phyloP scores from a whole-genome alignment of 1,139 yeast species.

The Geotrichum phurueaensis region DNA sequence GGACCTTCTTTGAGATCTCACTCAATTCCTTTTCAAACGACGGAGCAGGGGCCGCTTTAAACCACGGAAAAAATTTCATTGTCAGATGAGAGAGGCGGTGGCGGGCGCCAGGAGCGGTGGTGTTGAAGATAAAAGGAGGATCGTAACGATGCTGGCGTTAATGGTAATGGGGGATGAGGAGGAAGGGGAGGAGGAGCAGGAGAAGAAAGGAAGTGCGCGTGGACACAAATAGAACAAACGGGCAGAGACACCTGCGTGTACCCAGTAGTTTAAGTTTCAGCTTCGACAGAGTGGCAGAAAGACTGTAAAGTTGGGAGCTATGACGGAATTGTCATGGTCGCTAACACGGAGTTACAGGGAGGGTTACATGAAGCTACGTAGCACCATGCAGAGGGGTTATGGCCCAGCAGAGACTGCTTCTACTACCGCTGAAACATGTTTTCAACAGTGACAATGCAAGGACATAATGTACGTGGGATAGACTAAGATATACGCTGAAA shows the following conservation, averaged over 20 bases:
- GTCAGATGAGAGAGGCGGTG: not conserved
- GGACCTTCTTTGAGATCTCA: slow-evolving; percentile 27
- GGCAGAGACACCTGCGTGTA: not conserved
- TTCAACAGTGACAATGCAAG: not conserved
- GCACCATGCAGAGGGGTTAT: not conserved
- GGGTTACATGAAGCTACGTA: not conserved
- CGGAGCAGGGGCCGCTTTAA: not conserved
- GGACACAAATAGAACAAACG: not conserved
- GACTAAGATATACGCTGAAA: not conserved
- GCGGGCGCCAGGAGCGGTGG: not conserved
- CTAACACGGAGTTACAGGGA: not conserved
- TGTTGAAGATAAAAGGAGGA: not conserved
- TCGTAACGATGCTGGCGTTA: not conserved
- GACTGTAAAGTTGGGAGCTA: not conserved
- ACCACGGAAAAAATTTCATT: not conserved
- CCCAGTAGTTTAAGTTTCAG: not conserved
- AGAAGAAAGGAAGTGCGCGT: not conserved
- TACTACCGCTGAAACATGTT: not conserved
- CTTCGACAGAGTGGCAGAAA: not conserved
- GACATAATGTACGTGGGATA: not conserved
- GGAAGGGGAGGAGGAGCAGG: not conserved
- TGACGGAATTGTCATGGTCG: not conserved
- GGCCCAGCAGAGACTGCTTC: not conserved
- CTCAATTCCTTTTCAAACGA: slow-evolving; percentile 32
- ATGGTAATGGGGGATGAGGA: not conserved